A percentile compares a stretch with the other conserved stretches of the same genome.
Evolutionary conservation across 2,329 filamentous ascomycete genomes (phyloP).

Genomic region (Fusarium oxysporum): DNA sequence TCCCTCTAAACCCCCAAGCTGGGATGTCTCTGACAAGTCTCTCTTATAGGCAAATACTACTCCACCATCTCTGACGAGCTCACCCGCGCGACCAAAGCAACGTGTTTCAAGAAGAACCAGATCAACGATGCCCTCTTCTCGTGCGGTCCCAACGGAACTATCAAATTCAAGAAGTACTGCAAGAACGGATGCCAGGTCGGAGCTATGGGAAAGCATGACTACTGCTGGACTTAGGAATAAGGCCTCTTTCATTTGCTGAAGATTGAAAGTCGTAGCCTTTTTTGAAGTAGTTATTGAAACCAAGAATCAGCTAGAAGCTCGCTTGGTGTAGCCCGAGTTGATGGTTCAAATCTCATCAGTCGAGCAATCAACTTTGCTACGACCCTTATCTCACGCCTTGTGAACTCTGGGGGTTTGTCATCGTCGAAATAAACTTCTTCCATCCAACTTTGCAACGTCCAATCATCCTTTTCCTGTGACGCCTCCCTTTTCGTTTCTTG

Average conservation of each 20-base stretch:
- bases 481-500: slow-evolving; percentile 5
- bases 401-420: slow-evolving; percentile 10
- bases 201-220: background rate
- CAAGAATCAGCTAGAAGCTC: background rate
- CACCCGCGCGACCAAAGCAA: background rate
- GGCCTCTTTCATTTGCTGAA: no score
- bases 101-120: background rate
- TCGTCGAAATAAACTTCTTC: slow-evolving; percentile 33
- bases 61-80: background rate
- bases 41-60: background rate
- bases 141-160: background rate
- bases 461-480: no score
- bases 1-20: no score
- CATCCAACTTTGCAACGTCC: slow-evolving; percentile 34
- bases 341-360: slow-evolving; percentile 39
- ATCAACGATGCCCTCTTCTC: background rate
- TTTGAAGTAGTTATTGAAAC: no score
- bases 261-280: no score
- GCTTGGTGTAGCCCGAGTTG: slow-evolving; percentile 15
- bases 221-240: background rate
- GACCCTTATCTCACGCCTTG: background rate
- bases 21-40: background rate
- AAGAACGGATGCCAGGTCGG: background rate
- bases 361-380: background rate
- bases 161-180: background rate